Percentiles rank a stretch among this genome's conserved stretches.
phyloP scores from a whole-genome alignment of 139 green algal genomes.

The Ettlia oleoabundans region DNA sequence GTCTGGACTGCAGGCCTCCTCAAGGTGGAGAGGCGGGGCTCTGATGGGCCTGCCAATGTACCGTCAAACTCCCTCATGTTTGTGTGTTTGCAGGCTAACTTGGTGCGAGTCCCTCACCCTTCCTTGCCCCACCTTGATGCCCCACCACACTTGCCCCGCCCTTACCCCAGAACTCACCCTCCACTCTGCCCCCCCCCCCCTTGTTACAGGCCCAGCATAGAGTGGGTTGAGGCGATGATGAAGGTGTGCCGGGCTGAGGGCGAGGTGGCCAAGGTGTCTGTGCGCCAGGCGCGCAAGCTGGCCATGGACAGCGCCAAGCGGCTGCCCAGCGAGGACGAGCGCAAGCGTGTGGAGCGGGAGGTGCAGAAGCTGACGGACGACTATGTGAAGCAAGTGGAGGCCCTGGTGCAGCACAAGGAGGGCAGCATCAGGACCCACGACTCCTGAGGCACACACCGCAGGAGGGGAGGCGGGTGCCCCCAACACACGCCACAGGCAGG shows the following conservation, averaged over 20 bases:
- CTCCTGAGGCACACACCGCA: conserved; percentile 7
- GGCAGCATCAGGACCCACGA: conserved; percentile 40
- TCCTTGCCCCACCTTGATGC: too few relatives aligned
- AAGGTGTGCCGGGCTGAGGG: conserved; percentile 71
- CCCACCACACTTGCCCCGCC: too few relatives aligned
- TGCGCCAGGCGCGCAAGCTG: conserved; percentile 64
- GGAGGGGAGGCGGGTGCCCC: too few relatives aligned
- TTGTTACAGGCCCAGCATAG: conserved; percentile 45
- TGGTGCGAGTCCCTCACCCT: too few relatives aligned
- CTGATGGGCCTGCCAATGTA: too few relatives aligned
- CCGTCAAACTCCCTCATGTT: too few relatives aligned
- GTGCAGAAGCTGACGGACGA: conserved; percentile 67
- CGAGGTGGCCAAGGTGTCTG: conserved; percentile 66
- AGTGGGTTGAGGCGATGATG: conserved; percentile 60
- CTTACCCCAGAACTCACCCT: background rate
- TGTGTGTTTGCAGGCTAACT: too few relatives aligned
- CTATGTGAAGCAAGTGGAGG: conserved; percentile 39
- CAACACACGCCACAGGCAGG: too few relatives aligned
- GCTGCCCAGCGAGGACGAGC: conserved; percentile 38
- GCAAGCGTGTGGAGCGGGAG: conserved; percentile 50
- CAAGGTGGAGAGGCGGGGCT: too few relatives aligned
- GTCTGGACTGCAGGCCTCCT: background rate
- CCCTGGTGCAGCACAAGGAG: conserved; percentile 38
- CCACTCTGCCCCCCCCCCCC: background rate
- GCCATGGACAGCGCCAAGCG: conserved; percentile 58